A percentile compares a stretch with the other conserved stretches of the same genome.
Evolutionary conservation across 1,284 basidiomycete genomes (phyloP).

Genomic region (Cystobasidium pallidum): DNA sequence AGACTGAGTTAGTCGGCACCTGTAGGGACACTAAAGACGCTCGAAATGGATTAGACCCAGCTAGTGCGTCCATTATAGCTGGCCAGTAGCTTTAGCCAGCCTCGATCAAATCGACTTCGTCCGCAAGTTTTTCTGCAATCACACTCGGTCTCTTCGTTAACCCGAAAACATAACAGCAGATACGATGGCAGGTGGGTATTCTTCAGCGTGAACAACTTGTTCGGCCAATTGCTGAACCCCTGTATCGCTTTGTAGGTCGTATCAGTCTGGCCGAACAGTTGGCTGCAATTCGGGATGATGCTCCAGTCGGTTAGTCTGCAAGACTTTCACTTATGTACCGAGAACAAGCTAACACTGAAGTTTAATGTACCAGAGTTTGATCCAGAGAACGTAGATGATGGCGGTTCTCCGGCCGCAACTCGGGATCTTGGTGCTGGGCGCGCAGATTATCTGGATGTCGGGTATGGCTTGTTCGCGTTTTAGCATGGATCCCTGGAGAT

Average conservation of each 20-base stretch:
- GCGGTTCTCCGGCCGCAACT: constrained; percentile 54
- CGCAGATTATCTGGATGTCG: constrained; percentile 80
- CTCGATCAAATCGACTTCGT: constrained; percentile 1
- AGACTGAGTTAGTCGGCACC: no score
- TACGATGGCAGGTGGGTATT: constrained; percentile 7
- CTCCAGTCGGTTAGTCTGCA: constrained; percentile 65
- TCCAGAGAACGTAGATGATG: constrained; percentile 67
- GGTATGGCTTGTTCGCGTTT: constrained; percentile 60
- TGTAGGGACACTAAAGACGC: no score
- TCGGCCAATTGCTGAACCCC: neutral
- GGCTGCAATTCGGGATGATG: constrained; percentile 71
- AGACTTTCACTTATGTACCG: constrained; percentile 42
- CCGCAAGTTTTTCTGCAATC: constrained; percentile 1
- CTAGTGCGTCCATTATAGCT: neutral
- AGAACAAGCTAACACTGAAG: constrained; percentile 15
- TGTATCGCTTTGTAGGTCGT: constrained; percentile 45
- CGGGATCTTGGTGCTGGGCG: constrained; percentile 60
- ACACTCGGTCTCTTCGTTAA: neutral
- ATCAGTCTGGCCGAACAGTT: constrained; percentile 75
- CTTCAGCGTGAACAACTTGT: neutral
- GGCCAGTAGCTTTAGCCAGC: neutral
- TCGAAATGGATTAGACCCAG: no score
- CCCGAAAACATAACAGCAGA: constrained; percentile 1
- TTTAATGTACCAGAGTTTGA: constrained; percentile 66
- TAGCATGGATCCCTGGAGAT: neutral